Evolutionary conservation across 139 green algal species (phyloP), one percentile per base, ranked within the genome.

Genomic region (Ulvella scutata): DNA sequence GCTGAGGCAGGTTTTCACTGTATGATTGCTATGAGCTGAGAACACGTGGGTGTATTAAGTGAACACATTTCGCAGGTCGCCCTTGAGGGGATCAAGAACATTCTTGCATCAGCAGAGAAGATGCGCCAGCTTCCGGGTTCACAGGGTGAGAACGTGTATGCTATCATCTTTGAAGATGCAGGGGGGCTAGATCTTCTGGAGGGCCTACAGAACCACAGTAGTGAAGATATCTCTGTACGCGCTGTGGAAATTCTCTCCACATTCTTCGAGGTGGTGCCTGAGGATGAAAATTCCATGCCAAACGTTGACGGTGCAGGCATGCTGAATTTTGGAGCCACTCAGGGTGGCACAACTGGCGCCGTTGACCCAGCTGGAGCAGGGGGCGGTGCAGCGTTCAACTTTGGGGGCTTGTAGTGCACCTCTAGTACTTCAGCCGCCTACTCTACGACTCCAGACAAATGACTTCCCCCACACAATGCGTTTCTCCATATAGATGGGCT

Each of bases 171-270:
- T 60, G 95, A 99, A 77, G 94, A 98, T 78, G 90, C 90, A 4
- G 94, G 97, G 28, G 95, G 95, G 60, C 84, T 99, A 80, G 95
- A 99, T 82, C 97, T 97, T 87, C 97, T 99, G 37, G 95, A 99
- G 89, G 81, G 90, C 4, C 83, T 99, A 83, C 92, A 98, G 85
- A 79, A 94, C 72, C 92, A 97, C 85, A 80, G 75, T 29, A 96
- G 97, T 77, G 93, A 98, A 78, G 95, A 99, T 59, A 93, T 99
- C 75, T 98, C 98, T 78, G 89, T 98, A 72, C 99, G 99, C 89
- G 91, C 92, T 21, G 89, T 98, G 31, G 85, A 89, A 73, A 92
- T 99, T 43, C 81, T 99, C 74, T 88, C 93, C 83, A 84, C 82
- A 4, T 97, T 97, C 84, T 98, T 98, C 75, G 94, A 97, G 26